Conservation (phyloP, 2,329 filamentous ascomycete genomes). For the Cryphonectria naterciae region DNA sequence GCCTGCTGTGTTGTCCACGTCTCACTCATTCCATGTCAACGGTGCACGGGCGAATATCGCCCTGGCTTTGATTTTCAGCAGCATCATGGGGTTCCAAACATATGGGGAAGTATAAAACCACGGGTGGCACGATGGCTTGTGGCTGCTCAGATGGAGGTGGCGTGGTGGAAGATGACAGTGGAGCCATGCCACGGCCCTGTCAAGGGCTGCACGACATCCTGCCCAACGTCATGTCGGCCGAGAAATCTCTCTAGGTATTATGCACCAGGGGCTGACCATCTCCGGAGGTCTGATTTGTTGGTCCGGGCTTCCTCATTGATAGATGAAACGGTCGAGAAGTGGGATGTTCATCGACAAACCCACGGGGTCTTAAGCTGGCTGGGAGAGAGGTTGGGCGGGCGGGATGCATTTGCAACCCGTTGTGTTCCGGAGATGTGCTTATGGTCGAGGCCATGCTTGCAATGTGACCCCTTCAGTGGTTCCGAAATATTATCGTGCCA, state of each 20-base stretch:
- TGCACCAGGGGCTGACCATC: constrained; percentile 24
- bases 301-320: constrained; percentile 14
- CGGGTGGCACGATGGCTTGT: constrained; percentile 23
- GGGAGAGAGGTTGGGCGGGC: background rate
- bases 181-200: constrained; percentile 20
- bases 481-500: constrained; percentile 9
- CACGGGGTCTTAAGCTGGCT: background rate
- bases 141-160: constrained; percentile 25
- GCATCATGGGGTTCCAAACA: constrained; percentile 14
- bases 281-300: constrained; percentile 22
- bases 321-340: constrained; percentile 25
- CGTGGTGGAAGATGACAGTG: constrained; percentile 25
- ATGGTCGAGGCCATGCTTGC: background rate
- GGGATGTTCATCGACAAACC: constrained; percentile 27
- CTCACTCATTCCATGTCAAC: background rate
- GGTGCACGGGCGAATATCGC: background rate
- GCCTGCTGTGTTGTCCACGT: background rate
- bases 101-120: constrained; percentile 15
- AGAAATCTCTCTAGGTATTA: background rate
- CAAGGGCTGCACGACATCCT: constrained; percentile 24
- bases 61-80: background rate
- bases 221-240: constrained; percentile 7
- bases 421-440: background rate
- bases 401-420: background rate
- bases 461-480: background rate